Evolutionary conservation across 305 asterid genomes (phyloP).

Genomic region (Fraxinus latifolia): DNA sequence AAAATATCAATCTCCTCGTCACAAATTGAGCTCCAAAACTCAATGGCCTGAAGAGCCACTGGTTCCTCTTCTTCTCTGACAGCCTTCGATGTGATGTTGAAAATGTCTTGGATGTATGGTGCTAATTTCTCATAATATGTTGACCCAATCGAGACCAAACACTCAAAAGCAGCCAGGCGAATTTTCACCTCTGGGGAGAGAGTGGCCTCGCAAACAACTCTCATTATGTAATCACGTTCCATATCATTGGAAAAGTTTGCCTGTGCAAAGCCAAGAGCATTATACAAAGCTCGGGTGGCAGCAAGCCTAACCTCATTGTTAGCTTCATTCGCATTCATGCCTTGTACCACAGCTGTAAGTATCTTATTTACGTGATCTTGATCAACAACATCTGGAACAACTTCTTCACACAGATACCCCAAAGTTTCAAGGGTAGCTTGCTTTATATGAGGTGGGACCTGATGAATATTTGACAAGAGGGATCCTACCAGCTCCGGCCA

Average conservation of each 20-base stretch:
- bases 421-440: constrained; percentile 81
- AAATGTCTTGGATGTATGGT: constrained; percentile 66
- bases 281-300: constrained; percentile 67
- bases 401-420: constrained; percentile 83
- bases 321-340: constrained; percentile 70
- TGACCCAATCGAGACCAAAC: constrained; percentile 73
- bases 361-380: constrained; percentile 83
- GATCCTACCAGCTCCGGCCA: constrained; percentile 82
- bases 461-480: constrained; percentile 63
- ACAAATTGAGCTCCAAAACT: constrained; percentile 79
- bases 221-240: constrained; percentile 91
- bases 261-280: constrained; percentile 83
- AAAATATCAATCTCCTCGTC: constrained; percentile 75
- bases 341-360: constrained; percentile 87
- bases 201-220: constrained; percentile 82
- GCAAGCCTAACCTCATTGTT: constrained; percentile 73
- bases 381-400: constrained; percentile 64
- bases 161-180: constrained; percentile 83
- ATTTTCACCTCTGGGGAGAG: constrained; percentile 64
- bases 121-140: constrained; percentile 65
- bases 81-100: constrained; percentile 67
- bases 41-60: constrained; percentile 88
- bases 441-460: constrained; percentile 64
- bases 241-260: constrained; percentile 70
- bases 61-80: constrained; percentile 70